Percentiles rank a stretch among this genome's conserved stretches.
phyloP scores from a whole-genome alignment of 805 yeast genomes.

The Ogataea minuta region DNA sequence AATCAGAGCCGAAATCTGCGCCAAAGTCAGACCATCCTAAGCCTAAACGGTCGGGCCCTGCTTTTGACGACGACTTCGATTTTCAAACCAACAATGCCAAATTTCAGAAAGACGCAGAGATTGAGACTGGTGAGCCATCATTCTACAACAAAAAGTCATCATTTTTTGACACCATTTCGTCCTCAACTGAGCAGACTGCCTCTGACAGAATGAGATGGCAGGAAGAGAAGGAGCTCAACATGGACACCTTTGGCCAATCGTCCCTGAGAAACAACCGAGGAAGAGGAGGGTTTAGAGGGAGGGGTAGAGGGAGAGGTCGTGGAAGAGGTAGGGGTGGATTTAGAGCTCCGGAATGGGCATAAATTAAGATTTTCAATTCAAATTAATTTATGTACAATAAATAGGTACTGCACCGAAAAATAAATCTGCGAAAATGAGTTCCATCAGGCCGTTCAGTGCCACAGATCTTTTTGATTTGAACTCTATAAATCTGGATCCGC shows the following conservation, averaged over 20 bases:
- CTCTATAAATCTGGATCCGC: conserved; percentile 77
- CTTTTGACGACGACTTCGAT: conserved; percentile 58
- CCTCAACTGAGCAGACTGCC: conserved; percentile 52
- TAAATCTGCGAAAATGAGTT: conserved; percentile 57
- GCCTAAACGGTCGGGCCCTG: no score
- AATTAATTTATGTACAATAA: conserved; percentile 1
- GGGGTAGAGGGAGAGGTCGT: conserved; percentile 39
- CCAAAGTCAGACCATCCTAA: not conserved
- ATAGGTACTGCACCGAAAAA: conserved; percentile 3
- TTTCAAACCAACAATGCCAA: conserved; percentile 73
- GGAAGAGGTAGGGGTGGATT: conserved; percentile 29
- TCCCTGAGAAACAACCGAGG: conserved; percentile 44
- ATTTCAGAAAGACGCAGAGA: conserved; percentile 52
- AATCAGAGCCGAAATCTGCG: conserved; percentile 2
- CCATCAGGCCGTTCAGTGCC: conserved; percentile 83
- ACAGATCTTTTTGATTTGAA: conserved; percentile 75
- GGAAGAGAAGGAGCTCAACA: conserved; percentile 68
- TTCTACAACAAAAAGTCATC: conserved; percentile 80
- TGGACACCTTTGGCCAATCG: conserved; percentile 82
- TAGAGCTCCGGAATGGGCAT: conserved; percentile 31
- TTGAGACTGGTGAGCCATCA: conserved; percentile 31
- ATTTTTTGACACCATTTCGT: conserved; percentile 83
- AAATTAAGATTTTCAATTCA: not conserved
- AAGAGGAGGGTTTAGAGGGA: conserved; percentile 53
- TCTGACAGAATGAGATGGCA: conserved; percentile 56